phyloP scores from a whole-genome alignment of 345 rosid species.

The Eucalyptus cladocalyx region DNA sequence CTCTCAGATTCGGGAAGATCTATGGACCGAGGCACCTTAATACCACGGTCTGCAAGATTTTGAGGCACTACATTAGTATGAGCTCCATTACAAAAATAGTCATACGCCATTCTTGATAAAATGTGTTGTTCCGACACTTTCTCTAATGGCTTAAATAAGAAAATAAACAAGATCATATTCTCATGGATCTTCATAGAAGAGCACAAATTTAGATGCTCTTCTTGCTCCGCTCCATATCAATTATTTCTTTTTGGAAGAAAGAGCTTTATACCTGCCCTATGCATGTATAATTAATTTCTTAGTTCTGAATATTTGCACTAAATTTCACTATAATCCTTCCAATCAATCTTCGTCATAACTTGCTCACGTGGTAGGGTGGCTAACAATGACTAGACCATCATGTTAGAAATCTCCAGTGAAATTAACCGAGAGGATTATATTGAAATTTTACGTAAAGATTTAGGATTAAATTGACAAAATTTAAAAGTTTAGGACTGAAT shows the following conservation, averaged over 20 bases:
- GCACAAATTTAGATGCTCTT: background rate
- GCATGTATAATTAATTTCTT: background rate
- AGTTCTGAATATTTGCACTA: background rate
- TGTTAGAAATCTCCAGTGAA: too few relatives aligned
- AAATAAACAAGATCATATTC: background rate
- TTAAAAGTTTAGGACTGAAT: fast-evolving
- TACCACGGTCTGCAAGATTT: background rate
- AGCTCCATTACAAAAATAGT: background rate
- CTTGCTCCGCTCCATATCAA: background rate
- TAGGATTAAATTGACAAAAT: too few relatives aligned
- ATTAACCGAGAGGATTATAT: too few relatives aligned
- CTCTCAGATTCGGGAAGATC: background rate
- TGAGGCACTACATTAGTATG: background rate
- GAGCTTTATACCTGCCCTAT: fast-evolving
- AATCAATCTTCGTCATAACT: too few relatives aligned
- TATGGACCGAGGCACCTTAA: background rate
- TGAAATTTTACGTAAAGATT: too few relatives aligned
- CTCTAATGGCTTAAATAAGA: background rate
- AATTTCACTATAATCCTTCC: background rate
- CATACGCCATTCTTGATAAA: background rate
- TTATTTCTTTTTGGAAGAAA: background rate
- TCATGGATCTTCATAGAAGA: too few relatives aligned
- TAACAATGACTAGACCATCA: background rate
- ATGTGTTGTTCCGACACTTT: background rate
- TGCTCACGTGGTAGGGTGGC: background rate